Evolutionary conservation across 2,329 filamentous ascomycete species (phyloP).

Genomic region (Didymella lethalis): DNA sequence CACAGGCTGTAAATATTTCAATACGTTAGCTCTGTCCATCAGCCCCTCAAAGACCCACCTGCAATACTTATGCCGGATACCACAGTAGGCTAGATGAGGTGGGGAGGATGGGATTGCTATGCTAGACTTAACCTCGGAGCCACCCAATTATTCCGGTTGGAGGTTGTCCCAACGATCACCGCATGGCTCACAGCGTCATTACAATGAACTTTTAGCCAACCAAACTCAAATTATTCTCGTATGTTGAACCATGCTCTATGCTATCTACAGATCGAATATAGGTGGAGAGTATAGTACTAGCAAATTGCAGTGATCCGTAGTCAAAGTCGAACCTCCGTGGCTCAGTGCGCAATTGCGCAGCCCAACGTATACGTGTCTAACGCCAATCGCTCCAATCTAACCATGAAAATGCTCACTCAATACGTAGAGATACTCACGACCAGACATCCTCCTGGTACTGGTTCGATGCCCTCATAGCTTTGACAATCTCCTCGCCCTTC

Average conservation of each 20-base stretch:
- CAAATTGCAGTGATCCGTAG: conserved; percentile 12
- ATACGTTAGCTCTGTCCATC: too few relatives aligned
- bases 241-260: not conserved
- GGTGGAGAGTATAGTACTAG: conserved; percentile 6
- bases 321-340: conserved; percentile 5
- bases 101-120: conserved; percentile 8
- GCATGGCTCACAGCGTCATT: conserved; percentile 24
- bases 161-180: conserved; percentile 17
- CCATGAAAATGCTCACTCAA: conserved; percentile 36
- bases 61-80: too few relatives aligned
- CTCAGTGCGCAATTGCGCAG: conserved; percentile 10
- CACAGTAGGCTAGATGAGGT: conserved; percentile 19
- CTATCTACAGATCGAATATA: conserved; percentile 22
- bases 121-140: conserved; percentile 1
- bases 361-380: conserved; percentile 23
- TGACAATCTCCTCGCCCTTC: conserved; percentile 95
- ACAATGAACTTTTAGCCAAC: not conserved
- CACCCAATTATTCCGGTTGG: conserved; percentile 24
- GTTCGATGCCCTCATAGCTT: conserved; percentile 92
- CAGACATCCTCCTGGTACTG: conserved; percentile 90
- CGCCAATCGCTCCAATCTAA: conserved; percentile 40
- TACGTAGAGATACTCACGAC: conserved; percentile 56
- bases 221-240: not conserved
- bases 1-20: too few relatives aligned
- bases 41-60: too few relatives aligned